phyloP scores from a whole-genome alignment of 768 basidiomycete species.

The Pulveroboletus sp. region DNA sequence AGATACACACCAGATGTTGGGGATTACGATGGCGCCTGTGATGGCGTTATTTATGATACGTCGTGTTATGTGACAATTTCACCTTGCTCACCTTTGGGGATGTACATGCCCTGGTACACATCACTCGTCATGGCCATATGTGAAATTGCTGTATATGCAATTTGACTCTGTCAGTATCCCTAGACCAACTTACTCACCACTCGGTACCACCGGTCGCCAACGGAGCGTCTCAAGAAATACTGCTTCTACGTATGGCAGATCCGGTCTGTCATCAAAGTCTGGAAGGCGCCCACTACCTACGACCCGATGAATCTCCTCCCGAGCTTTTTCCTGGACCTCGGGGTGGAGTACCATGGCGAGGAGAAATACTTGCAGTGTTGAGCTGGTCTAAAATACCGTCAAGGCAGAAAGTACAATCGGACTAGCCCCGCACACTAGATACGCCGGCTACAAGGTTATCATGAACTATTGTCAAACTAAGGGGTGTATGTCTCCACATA shows the following conservation, averaged over 20 bases:
- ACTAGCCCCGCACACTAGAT: conserved; percentile 21
- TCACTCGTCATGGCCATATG: conserved; percentile 22
- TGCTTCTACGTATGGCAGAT: conserved; percentile 31
- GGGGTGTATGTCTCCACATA: background rate
- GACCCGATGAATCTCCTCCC: conserved; percentile 29
- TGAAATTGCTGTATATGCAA: conserved; percentile 15
- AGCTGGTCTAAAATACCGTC: conserved; percentile 10
- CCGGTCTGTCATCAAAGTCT: conserved; percentile 20
- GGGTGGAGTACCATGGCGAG: conserved; percentile 34
- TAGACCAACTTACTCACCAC: conserved; percentile 17
- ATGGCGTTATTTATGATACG: background rate
- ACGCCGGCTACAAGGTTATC: conserved; percentile 16
- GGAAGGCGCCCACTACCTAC: conserved; percentile 30
- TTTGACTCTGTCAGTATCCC: background rate
- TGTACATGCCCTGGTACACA: conserved; percentile 28
- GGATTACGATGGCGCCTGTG: conserved; percentile 19
- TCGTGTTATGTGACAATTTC: background rate
- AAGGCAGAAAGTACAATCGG: background rate
- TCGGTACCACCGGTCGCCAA: conserved; percentile 29
- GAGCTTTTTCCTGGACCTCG: conserved; percentile 28
- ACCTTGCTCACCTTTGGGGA: conserved; percentile 23
- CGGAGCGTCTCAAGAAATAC: conserved; percentile 29
- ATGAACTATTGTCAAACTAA: background rate
- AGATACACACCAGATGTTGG: conserved; percentile 23
- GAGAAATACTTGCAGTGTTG: conserved; percentile 22